Base-by-base conservation (phyloP, 306 rosid genomes). In the Prunus persica region DNA sequence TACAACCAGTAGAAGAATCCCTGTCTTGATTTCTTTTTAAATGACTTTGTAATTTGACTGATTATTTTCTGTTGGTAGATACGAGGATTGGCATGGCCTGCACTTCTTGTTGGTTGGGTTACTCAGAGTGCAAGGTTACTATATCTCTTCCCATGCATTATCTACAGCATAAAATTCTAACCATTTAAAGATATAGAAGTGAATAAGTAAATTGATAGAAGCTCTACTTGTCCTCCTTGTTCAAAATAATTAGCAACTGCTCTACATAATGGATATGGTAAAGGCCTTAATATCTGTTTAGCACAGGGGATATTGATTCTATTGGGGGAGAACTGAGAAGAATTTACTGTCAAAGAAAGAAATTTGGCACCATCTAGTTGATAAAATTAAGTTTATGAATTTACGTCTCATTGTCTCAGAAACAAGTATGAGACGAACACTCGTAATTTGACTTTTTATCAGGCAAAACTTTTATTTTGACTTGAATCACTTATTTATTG, bases 61-160 rank as follows among this genome's bases (percentile, higher is more conserved):
- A 67, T 46, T 43, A 20, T 67, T 72, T 82, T 82, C 16, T 63
- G 3, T 64, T 81, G 81, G 74, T 82, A 89, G 93, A 89, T 91
- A 83, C 89, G 96, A 77, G 93, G 91, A 72, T 89, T 91, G 84
- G 93, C 96, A 68, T 91, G 93, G 96, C 93, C 93, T 50, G 93
- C 88, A 74, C 67, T 89, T 79, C 93, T 91, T 78, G 73, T 84
- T 72, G 96, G 93, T 76, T 82, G 83, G 84, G 88, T 91, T 81
- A 84, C 96, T 81, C 96, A 91, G 49, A 89, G 93, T 87, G 96
- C 96, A 81, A 91, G 96, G 96, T 91, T 69, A 70, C 15, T 63
- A 34, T 25, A 71, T 61, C 83, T 72, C 65, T 56, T 62, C 76
- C 78, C 25, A 25, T 78, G 67, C 32, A 49, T 82, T 52, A 34